Base-by-base conservation (phyloP, 768 basidiomycete species). In the Naematelia aurantialba region DNA sequence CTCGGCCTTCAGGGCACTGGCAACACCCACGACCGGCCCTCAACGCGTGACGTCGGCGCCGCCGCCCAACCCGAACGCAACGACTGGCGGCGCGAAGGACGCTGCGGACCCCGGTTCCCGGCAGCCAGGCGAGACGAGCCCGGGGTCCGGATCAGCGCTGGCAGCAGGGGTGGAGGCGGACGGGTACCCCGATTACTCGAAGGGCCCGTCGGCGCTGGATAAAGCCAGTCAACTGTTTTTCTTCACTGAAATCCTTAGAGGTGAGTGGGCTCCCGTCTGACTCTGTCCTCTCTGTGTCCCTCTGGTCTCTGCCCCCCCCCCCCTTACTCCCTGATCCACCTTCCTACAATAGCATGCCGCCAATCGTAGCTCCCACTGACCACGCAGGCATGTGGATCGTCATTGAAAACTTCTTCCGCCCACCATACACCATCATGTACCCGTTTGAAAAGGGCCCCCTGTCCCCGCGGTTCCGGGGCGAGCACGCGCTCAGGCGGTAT, bases 391-490 rank as follows among this genome's bases (percentile, higher is more conserved):
- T 97, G 91, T 96, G 93, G 90, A 87, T 99, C 73, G 93, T 98
- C 12, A 55, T 79, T n/a, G 80, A 80, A 61, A 77, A 79, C 62
- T 76, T 77, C 62, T 78, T 77, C 70, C 64, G 93, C 60, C 90
- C 89, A 26, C 94, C 94, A 25, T 99, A 98, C 79, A 99, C 94
- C 29, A 97, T 97, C 81, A 92, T 79, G 79, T 79, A 74, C 56
- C 93, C 92, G 3, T 96, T 91, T 68, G 96, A 99, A 81, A 98
- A 98, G 78, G 96, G 96, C 30, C 96, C 96, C 22, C 79, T 98
- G 49, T 96, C 92, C 26, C 92, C 96, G 50, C 89, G 96, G 61
- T 99, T 99, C 82, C 87, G 96, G 72, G 96, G 96, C 48, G 96
- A 99, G 78, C 96, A 99, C 78, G 96, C 96, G 27, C 80, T 99